A percentile compares a stretch with the other conserved stretches of the same genome.
Evolutionary conservation across 768 basidiomycete species (phyloP).

Genomic region (Leccinum subgranulosum): DNA sequence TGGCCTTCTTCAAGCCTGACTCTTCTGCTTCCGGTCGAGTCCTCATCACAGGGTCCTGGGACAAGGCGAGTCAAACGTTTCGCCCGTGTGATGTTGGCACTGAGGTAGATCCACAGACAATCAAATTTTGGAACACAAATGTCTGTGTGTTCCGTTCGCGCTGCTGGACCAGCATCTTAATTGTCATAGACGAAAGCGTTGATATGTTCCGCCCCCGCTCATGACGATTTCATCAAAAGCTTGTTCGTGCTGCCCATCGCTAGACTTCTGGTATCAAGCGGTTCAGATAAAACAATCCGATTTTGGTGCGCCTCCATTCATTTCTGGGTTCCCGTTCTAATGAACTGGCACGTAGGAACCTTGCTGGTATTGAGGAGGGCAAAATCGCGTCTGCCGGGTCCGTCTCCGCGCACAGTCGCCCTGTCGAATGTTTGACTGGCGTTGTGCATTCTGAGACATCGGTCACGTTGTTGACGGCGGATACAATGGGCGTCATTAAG

Average conservation of each 20-base stretch:
- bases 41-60: slow-evolving; percentile 93
- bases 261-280: slow-evolving; percentile 73
- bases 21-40: slow-evolving; percentile 42
- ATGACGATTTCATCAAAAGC: slow-evolving; percentile 89
- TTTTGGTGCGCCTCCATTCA: slow-evolving; percentile 61
- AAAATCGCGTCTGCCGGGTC: slow-evolving; percentile 55
- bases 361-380: slow-evolving; percentile 43
- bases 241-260: slow-evolving; percentile 68
- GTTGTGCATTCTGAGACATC: slow-evolving; percentile 42
- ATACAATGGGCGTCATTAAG: slow-evolving; percentile 90
- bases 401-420: slow-evolving; percentile 82
- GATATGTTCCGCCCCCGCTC: slow-evolving; percentile 71
- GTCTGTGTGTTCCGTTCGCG: slow-evolving; percentile 38
- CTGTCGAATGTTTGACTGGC: slow-evolving; percentile 77
- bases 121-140: slow-evolving; percentile 80
- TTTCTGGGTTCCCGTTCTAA: not conserved
- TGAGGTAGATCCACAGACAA: slow-evolving; percentile 50
- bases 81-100: not conserved
- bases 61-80: slow-evolving; percentile 50
- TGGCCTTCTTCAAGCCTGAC: slow-evolving; percentile 60
- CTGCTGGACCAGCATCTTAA: not conserved
- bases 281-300: slow-evolving; percentile 86
- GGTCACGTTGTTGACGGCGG: slow-evolving; percentile 72
- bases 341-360: slow-evolving; percentile 50
- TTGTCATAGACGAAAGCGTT: slow-evolving; percentile 59